Base-by-base conservation (phyloP, 176 grass and related monocot genomes). In the Tillandsia fasciculata region DNA sequence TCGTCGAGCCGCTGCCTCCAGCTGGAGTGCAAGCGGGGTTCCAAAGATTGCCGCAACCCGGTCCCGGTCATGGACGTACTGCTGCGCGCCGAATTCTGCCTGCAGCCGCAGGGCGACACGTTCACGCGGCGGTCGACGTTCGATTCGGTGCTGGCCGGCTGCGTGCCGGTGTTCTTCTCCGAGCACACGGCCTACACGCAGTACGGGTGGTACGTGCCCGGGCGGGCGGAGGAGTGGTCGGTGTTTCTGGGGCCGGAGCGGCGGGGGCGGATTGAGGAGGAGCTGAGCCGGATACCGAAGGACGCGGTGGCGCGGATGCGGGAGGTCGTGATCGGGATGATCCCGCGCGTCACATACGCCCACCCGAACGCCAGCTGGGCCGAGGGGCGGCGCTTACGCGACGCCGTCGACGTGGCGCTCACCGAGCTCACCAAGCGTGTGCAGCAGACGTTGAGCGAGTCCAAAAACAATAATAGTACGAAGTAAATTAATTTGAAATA, bases 111-210 rank as follows among this genome's bases (percentile, higher is more conserved):
- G 61, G 87, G 91, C 1, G 84, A 91, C 68, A 80, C 84, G 20
- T 75, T 65, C 49, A 96, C 91, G 5, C 82, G 91, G 3, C 77
- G 79, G 28, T 96, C 91, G 3, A 73, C 82, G 49, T 96, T 96
- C 56, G 87, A 96, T 74, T 88, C 91, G 24, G 87, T 96, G 70
- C 63, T 92, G 12, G 79, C 87, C 0, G 87, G 87, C 28, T 96
- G 91, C 74, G 78, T 96, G 64, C 91, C 91, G 1, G 87, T 96
- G 4, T 96, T 96, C 77, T 96, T 96, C 71, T 79, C 85, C 64
- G 67, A 33, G 13, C 57, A 56, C 15, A 87, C 91, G 1, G 84
- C 87, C 3, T 79, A 87, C 67, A 68, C 59, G 7, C 87, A 91
- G 74, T 96, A 96, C 77, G 74, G 24, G 65, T 96, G 87, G 91